Evolutionary conservation across 2,329 filamentous ascomycete species (phyloP), one percentile per base, ranked within the genome.

Genomic region (Talaromyces verruculosus): DNA sequence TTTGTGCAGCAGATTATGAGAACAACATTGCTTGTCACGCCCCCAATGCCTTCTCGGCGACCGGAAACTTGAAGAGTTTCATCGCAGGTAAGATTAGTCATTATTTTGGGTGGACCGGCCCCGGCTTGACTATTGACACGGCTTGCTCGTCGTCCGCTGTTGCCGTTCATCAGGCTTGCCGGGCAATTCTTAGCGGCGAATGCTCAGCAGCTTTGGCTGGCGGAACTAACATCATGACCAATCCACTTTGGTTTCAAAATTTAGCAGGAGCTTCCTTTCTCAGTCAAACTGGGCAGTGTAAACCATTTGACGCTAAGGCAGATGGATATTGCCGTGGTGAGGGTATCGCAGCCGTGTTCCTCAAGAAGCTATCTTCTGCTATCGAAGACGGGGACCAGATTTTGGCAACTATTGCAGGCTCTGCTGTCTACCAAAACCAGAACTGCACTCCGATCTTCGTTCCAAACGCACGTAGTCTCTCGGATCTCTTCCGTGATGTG

Each of bases 301-400:
- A 80, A 60, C 84, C 79, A 74, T 84, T 78, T 74, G 78, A 81
- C 69, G 71, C 69, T 1, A 71, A 68, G 0, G 84, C 81, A 0
- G 73, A 84, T 68, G 84, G 84, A 4, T 85, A 79, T 71, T 83
- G 77, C 35, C 78, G 84, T 1, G 83, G 81, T 7, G 85, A 87
- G 61, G 84, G 84, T 1, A 72, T 84, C 15, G 79, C 79, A 0
- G 72, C 77, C 0, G 67, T 88, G 0, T 72, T 87, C 0, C 66
- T 88, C 0, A 87, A 87, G 71, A 76, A 72, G 1, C 70, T 87
- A 0, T 72, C 70, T 2, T 71, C 78, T 0, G 86, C 86, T 0
- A 60, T 87, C 1, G 70, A 53, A 0, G 79, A 83, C 66, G 76
- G 76, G 1, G 80, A 84, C 63, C 68, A 74, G 1, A 78, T 84